A percentile compares a stretch with the other conserved stretches of the same genome.
phyloP scores from a whole-genome alignment of 352 stramenopile species.

The Phytopythium chamaehyphon region DNA sequence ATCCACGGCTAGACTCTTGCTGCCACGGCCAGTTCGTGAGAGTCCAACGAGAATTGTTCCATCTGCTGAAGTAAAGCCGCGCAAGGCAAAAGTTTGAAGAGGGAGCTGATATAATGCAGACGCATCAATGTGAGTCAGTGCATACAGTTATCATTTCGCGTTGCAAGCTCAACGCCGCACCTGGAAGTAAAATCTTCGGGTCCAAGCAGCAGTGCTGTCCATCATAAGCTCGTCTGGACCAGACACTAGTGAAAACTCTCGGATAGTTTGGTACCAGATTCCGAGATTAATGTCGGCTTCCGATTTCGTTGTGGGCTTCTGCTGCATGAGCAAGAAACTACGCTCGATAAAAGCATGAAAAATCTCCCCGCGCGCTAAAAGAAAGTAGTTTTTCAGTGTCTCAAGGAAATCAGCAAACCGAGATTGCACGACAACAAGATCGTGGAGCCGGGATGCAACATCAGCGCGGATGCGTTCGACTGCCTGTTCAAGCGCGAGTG shows the following conservation, averaged over 20 bases:
- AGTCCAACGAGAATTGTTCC: constrained; percentile 21
- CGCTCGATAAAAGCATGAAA: constrained; percentile 74
- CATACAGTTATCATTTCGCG: background rate
- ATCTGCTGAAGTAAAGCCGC: constrained; percentile 34
- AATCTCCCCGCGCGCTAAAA: constrained; percentile 61
- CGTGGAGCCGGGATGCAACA: constrained; percentile 51
- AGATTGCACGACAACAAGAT: constrained; percentile 62
- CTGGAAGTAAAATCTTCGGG: constrained; percentile 37
- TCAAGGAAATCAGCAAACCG: constrained; percentile 57
- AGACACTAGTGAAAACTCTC: constrained; percentile 28
- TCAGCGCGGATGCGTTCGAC: constrained; percentile 52
- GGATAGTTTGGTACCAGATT: constrained; percentile 51
- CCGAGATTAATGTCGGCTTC: constrained; percentile 64
- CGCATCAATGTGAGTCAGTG: constrained; percentile 1
- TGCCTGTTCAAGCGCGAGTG: constrained; percentile 39
- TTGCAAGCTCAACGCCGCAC: constrained; percentile 13
- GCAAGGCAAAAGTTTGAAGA: constrained; percentile 53
- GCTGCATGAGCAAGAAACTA: constrained; percentile 47
- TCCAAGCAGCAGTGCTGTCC: constrained; percentile 8
- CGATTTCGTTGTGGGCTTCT: constrained; percentile 41
- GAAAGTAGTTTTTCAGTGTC: constrained; percentile 61
- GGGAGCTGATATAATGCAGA: constrained; percentile 26
- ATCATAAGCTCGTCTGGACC: constrained; percentile 21
- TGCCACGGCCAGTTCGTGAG: constrained; percentile 13
- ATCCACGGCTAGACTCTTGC: no score